These are phyloP conservation scores for Colletotrichum tropicale DNA, from an alignment of 2,329 filamentous ascomycete species.

Conservation along the genomic window DNA sequence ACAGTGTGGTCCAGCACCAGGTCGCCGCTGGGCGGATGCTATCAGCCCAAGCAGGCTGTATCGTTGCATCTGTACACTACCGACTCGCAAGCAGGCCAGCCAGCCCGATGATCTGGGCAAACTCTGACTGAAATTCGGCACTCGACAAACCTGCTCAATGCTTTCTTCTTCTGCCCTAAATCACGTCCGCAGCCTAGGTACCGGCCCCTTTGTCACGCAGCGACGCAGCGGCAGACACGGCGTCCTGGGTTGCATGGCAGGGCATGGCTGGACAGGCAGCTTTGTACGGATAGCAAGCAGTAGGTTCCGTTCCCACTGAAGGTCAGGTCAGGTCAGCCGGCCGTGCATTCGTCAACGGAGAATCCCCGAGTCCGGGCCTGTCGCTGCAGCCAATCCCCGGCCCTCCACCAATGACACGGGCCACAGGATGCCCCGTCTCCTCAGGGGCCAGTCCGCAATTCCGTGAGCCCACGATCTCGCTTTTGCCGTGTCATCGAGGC, in stretches of 20 bases:
- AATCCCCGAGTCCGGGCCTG: not conserved
- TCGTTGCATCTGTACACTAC: not conserved
- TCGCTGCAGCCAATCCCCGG: not conserved
- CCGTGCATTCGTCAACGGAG: not conserved
- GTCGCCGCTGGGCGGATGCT: not conserved
- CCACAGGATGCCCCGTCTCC: not conserved
- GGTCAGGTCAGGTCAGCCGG: too few relatives aligned
- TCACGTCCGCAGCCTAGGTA: too few relatives aligned
- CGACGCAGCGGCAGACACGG: too few relatives aligned
- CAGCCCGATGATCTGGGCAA: too few relatives aligned
- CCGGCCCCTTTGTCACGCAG: too few relatives aligned
- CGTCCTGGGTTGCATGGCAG: too few relatives aligned
- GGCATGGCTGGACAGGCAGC: not conserved
- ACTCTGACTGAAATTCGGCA: too few relatives aligned
- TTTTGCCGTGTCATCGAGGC: slow-evolving; percentile 38
- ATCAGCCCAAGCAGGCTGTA: not conserved
- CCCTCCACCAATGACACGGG: not conserved
- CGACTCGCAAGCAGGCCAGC: not conserved
- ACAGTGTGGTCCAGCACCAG: not conserved
- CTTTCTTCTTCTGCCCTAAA: not conserved
- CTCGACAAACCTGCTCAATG: not conserved
- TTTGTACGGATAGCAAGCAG: too few relatives aligned
- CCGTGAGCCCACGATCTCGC: slow-evolving; percentile 34
- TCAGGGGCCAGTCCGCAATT: not conserved
- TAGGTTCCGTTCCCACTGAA: too few relatives aligned